Evolutionary conservation across 139 green algal species (phyloP).

Genomic region (Mesotaenium endlicherianum): DNA sequence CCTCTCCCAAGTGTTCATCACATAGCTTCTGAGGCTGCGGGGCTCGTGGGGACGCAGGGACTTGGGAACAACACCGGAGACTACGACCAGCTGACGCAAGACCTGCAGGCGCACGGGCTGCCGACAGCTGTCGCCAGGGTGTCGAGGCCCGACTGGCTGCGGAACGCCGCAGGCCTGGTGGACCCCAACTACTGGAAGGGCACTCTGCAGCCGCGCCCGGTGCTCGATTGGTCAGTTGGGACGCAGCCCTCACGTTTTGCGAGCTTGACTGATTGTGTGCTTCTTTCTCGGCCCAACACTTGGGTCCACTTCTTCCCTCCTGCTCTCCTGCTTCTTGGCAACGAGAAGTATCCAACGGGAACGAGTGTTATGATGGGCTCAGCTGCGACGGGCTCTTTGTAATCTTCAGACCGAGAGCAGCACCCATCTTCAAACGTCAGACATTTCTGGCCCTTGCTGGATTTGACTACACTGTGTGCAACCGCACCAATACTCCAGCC

Average conservation of each 20-base stretch:
- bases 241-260: no score
- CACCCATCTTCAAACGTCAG: no score
- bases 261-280: no score
- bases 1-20: no score
- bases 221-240: constrained; percentile 86
- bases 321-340: neutral
- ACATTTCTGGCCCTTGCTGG: no score
- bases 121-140: constrained; percentile 61
- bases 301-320: neutral
- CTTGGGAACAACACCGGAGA: constrained; percentile 84
- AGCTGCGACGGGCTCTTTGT: no score
- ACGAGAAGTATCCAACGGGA: neutral
- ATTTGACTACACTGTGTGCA: no score
- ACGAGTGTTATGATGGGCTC: no score
- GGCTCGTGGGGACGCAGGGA: no score
- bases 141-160: constrained; percentile 72
- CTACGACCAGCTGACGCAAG: constrained; percentile 63
- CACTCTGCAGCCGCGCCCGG: constrained; percentile 81
- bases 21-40: no score
- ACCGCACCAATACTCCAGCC: no score
- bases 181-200: constrained; percentile 85
- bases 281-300: neutral
- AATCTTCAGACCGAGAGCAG: no score
- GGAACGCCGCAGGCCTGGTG: constrained; percentile 79
- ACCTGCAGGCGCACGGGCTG: constrained; percentile 56